Percentiles rank a stretch among this genome's conserved stretches.
Conservation (phyloP, 345 rosid genomes). For the Aurinia saxatilis region DNA sequence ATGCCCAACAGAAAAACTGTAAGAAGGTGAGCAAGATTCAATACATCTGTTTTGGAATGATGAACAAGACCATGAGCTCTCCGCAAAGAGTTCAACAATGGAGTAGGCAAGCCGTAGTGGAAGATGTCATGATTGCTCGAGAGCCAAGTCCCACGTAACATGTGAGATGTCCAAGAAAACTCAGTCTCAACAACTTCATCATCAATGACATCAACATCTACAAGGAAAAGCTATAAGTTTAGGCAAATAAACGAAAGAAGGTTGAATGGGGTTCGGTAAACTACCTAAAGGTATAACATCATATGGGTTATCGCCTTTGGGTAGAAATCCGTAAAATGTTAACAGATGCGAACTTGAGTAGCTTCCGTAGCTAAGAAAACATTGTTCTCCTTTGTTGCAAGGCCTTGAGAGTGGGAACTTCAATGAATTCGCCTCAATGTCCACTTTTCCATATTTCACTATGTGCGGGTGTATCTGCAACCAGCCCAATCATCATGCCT, state of each 20-base stretch:
- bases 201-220: conserved; percentile 63
- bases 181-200: conserved; percentile 34
- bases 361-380: conserved; percentile 87
- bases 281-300: conserved; percentile 85
- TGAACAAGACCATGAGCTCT: conserved; percentile 51
- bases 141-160: conserved; percentile 94
- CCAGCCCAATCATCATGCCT: neutral
- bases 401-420: conserved; percentile 76
- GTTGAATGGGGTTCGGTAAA: conserved; percentile 4
- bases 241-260: neutral
- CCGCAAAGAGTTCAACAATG: conserved; percentile 56
- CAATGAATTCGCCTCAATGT: conserved; percentile 48
- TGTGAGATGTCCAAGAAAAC: conserved; percentile 55
- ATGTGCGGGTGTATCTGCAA: conserved; percentile 70
- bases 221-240: conserved; percentile 9
- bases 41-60: conserved; percentile 25
- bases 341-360: conserved; percentile 73
- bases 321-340: conserved; percentile 82
- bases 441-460: conserved; percentile 75
- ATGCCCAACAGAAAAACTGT: neutral
- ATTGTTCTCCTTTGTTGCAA: conserved; percentile 64
- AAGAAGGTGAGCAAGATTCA: neutral
- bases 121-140: conserved; percentile 59
- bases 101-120: conserved; percentile 76
- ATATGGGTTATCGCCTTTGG: conserved; percentile 73